These are phyloP conservation scores for Didymella exigua DNA, from an alignment of 2,329 filamentous ascomycete species.

Conservation along the genomic window DNA sequence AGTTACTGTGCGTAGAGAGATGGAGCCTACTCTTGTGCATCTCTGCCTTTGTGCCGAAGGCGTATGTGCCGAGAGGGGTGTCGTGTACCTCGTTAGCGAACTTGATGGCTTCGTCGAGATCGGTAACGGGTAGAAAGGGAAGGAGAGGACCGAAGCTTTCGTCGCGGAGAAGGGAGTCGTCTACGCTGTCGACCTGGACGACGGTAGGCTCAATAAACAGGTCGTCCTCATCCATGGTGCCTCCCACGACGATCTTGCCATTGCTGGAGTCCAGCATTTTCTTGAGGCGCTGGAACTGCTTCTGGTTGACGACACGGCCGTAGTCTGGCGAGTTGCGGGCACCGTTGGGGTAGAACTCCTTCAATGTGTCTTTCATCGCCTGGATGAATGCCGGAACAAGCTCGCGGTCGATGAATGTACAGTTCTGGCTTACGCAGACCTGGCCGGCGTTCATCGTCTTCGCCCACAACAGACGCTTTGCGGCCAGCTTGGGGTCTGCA, in stretches of 20 bases:
- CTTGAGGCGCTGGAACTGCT: slow-evolving; percentile 82
- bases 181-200: slow-evolving; percentile 76
- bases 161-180: slow-evolving; percentile 78
- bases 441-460: slow-evolving; percentile 89
- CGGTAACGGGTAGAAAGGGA: slow-evolving; percentile 76
- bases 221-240: slow-evolving; percentile 77
- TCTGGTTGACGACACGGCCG: slow-evolving; percentile 77
- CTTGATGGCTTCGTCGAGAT: slow-evolving; percentile 82
- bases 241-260: slow-evolving; percentile 87
- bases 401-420: slow-evolving; percentile 79
- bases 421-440: slow-evolving; percentile 92
- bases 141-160: slow-evolving; percentile 96
- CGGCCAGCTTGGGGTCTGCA: slow-evolving; percentile 79
- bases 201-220: slow-evolving; percentile 91
- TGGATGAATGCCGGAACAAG: slow-evolving; percentile 74
- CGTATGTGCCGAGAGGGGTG: slow-evolving; percentile 82
- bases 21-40: slow-evolving; percentile 70
- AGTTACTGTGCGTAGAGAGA: too few relatives aligned
- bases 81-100: slow-evolving; percentile 80
- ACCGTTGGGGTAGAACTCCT: slow-evolving; percentile 84
- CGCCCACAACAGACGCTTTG: slow-evolving; percentile 83
- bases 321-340: slow-evolving; percentile 79
- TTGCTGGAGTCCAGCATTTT: slow-evolving; percentile 83
- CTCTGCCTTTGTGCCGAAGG: slow-evolving; percentile 82
- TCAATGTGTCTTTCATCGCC: slow-evolving; percentile 72